phyloP scores from a whole-genome alignment of 345 rosid genomes.

The Sapria himalayana region DNA sequence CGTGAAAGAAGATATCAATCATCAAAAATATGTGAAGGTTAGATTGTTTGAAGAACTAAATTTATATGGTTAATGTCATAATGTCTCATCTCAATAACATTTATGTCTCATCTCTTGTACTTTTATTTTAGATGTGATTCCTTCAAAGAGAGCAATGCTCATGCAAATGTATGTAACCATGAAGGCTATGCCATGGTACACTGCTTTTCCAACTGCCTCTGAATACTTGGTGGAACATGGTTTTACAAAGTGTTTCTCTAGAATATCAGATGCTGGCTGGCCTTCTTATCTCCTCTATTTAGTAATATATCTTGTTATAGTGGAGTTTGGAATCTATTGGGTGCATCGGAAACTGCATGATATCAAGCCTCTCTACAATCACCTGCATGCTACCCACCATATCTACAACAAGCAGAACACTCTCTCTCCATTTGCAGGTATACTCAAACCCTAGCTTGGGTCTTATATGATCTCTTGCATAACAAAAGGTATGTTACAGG shows the following conservation, averaged over 20 bases:
- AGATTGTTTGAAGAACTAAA: no score
- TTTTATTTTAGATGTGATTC: slow-evolving; percentile 58
- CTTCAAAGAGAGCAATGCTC: slow-evolving; percentile 64
- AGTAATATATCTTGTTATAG: slow-evolving; percentile 32
- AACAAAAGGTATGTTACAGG: no score
- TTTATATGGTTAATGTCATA: no score
- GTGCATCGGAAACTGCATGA: slow-evolving; percentile 90
- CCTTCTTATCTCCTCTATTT: slow-evolving; percentile 24
- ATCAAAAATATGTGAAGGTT: no score
- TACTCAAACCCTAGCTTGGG: no score
- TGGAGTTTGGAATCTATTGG: slow-evolving; percentile 94
- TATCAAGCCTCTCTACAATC: slow-evolving; percentile 76
- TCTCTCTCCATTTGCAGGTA: slow-evolving; percentile 93
- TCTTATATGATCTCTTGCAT: no score
- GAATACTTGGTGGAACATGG: slow-evolving; percentile 78
- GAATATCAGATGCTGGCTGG: slow-evolving; percentile 52
- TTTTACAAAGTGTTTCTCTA: slow-evolving; percentile 59
- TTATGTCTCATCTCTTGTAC: slow-evolving; percentile 6
- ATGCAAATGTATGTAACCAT: slow-evolving; percentile 77
- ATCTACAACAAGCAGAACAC: slow-evolving; percentile 96
- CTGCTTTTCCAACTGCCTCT: slow-evolving; percentile 59
- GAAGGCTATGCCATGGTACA: slow-evolving; percentile 93
- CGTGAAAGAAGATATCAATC: no score
- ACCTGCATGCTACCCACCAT: slow-evolving; percentile 79
- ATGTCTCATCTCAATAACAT: no score